Conservation (phyloP, 345 rosid genomes). For the Rhizophora apiculata region DNA sequence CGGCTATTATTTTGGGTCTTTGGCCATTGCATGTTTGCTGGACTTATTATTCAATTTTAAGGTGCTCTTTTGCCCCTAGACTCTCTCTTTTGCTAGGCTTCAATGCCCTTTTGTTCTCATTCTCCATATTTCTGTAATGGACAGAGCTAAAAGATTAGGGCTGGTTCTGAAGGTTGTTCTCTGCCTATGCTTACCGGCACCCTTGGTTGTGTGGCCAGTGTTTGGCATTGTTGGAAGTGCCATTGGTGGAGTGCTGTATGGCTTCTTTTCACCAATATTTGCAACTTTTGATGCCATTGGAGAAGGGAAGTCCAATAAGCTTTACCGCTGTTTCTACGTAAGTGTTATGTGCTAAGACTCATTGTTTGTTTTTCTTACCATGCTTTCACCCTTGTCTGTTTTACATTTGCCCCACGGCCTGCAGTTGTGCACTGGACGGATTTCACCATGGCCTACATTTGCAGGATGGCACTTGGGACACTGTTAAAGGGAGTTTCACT, state of each 20-base stretch:
- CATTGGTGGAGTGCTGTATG: slow-evolving; percentile 63
- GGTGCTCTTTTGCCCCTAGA: slow-evolving; percentile 42
- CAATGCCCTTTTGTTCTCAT: slow-evolving; percentile 19
- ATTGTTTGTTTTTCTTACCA: not conserved
- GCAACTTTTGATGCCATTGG: slow-evolving; percentile 95
- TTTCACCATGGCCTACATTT: slow-evolving; percentile 8
- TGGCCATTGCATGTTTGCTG: slow-evolving; percentile 56
- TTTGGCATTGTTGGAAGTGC: slow-evolving; percentile 63
- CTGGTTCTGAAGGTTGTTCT: slow-evolving; percentile 74
- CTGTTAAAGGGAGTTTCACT: slow-evolving; percentile 56
- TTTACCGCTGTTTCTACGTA: slow-evolving; percentile 78
- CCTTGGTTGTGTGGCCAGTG: slow-evolving; percentile 52
- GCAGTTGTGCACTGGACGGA: no score
- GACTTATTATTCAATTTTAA: slow-evolving; percentile 66
- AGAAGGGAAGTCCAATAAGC: slow-evolving; percentile 62
- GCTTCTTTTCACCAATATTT: slow-evolving; percentile 80
- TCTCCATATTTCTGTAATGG: slow-evolving; percentile 23
- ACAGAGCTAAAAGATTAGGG: slow-evolving; percentile 74
- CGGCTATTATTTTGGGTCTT: slow-evolving; percentile 64
- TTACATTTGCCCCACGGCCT: not conserved
- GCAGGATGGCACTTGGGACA: slow-evolving; percentile 90
- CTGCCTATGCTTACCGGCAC: slow-evolving; percentile 55
- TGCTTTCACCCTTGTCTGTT: not conserved
- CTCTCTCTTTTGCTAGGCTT: slow-evolving; percentile 10
- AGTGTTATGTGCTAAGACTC: slow-evolving; percentile 19